These are phyloP conservation scores for Dothideomycetes sp. DNA, from an alignment of 2,329 filamentous ascomycete genomes.

Conservation along the genomic window DNA sequence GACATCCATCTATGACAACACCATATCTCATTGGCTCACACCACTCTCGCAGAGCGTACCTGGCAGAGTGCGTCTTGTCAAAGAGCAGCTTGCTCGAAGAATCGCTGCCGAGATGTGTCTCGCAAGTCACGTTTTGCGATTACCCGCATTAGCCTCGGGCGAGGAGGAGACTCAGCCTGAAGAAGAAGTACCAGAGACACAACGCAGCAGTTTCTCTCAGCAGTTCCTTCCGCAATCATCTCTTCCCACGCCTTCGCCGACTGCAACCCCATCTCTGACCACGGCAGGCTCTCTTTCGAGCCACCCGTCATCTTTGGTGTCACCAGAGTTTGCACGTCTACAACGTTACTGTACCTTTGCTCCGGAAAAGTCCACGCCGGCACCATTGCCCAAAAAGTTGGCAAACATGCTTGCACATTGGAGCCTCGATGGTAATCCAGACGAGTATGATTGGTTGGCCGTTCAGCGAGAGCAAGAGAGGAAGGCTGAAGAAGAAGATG, in stretches of 20 bases:
- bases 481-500: conserved; percentile 27
- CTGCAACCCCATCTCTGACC: conserved; percentile 23
- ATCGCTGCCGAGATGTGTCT: conserved; percentile 30
- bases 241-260: conserved; percentile 24
- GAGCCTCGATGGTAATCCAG: conserved; percentile 30
- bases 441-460: conserved; percentile 33
- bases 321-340: conserved; percentile 27
- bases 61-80: conserved; percentile 24
- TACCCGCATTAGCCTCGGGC: not conserved
- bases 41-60: conserved; percentile 18
- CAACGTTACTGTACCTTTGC: conserved; percentile 29
- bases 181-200: conserved; percentile 11
- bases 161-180: conserved; percentile 13
- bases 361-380: conserved; percentile 17
- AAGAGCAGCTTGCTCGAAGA: conserved; percentile 21
- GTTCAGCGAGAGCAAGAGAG: conserved; percentile 20
- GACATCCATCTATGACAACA: conserved; percentile 17
- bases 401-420: conserved; percentile 34
- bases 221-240: conserved; percentile 12
- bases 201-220: conserved; percentile 5
- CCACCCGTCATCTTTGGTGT: conserved; percentile 19
- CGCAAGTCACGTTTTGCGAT: conserved; percentile 22
- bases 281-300: conserved; percentile 18
- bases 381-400: conserved; percentile 25
- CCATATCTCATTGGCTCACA: conserved; percentile 21